A percentile compares a stretch with the other conserved stretches of the same genome.
These are phyloP conservation scores for Alnus rubra DNA, from an alignment of 306 rosid species.

Conservation along the genomic window DNA sequence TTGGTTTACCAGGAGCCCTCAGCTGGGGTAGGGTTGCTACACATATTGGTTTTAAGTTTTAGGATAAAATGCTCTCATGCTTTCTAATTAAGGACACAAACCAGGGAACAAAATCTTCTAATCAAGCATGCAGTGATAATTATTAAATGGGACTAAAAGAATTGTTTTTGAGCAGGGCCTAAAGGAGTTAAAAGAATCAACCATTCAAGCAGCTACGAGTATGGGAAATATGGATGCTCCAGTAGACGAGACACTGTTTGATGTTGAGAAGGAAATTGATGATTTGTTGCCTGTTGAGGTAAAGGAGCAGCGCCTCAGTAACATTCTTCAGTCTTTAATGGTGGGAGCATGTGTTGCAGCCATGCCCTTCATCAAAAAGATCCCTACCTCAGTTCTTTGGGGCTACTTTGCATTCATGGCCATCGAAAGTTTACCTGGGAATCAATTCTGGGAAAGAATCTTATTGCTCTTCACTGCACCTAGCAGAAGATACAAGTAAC, in stretches of 20 bases:
- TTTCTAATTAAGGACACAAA: background rate
- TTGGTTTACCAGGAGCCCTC: conserved; percentile 75
- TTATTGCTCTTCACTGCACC: conserved; percentile 92
- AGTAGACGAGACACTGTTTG: conserved; percentile 78
- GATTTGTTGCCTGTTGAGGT: conserved; percentile 95
- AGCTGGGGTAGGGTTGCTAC: conserved; percentile 46
- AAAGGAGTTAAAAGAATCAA: conserved; percentile 82
- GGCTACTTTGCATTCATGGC: conserved; percentile 99
- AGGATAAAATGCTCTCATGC: background rate
- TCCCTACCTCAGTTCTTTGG: conserved; percentile 99
- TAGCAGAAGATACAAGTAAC: conserved; percentile 81
- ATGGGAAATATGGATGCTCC: conserved; percentile 86
- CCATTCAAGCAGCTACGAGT: conserved; percentile 81
- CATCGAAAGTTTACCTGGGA: conserved; percentile 95
- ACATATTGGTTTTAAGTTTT: background rate
- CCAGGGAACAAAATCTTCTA: background rate
- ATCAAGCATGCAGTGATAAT: background rate
- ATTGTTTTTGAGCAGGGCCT: conserved; percentile 53
- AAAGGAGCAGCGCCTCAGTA: conserved; percentile 91
- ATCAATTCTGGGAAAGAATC: conserved; percentile 98
- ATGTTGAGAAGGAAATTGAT: conserved; percentile 91
- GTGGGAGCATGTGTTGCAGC: conserved; percentile 97
- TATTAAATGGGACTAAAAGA: background rate
- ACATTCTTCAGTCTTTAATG: conserved; percentile 80
- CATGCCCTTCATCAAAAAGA: conserved; percentile 90